phyloP scores from a whole-genome alignment of 495 filamentous ascomycete species.

The Mytilinidion resinicola region DNA sequence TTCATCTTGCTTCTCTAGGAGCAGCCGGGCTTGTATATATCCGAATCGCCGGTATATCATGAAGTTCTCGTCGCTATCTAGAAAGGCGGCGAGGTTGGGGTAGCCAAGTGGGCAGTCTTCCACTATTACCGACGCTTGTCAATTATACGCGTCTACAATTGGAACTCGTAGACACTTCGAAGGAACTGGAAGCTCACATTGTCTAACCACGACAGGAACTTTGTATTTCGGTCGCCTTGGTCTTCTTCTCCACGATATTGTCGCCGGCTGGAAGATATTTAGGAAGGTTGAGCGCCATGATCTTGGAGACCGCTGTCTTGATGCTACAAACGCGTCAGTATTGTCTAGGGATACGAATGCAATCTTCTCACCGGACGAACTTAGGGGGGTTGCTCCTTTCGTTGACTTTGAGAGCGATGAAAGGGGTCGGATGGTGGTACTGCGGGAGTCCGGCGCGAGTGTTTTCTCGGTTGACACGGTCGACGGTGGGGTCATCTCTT shows the following conservation, averaged over 20 bases:
- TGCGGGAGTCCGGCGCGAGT: background rate
- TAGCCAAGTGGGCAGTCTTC: conserved; percentile 22
- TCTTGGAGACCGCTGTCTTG: background rate
- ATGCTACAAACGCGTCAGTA: background rate
- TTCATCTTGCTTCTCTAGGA: conserved; percentile 31
- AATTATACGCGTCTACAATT: too few relatives aligned
- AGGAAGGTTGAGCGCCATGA: background rate
- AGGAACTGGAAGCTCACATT: background rate
- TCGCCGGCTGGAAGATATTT: too few relatives aligned
- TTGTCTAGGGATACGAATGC: background rate
- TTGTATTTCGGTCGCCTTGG: background rate
- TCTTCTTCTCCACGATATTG: too few relatives aligned
- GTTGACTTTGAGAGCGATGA: background rate
- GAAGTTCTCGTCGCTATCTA: conserved; percentile 34
- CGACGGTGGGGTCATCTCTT: background rate
- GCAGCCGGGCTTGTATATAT: conserved; percentile 29
- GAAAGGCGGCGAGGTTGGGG: conserved; percentile 29
- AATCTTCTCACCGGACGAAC: background rate
- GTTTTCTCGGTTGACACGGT: background rate
- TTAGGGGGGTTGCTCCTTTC: background rate
- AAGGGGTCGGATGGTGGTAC: background rate
- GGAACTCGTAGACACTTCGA: too few relatives aligned
- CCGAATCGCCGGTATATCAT: conserved; percentile 33
- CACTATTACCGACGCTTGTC: background rate
- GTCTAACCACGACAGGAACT: background rate